A percentile compares a stretch with the other conserved stretches of the same genome.
phyloP scores from a whole-genome alignment of 768 basidiomycete genomes.

The Symmetrospora coprosmae region DNA sequence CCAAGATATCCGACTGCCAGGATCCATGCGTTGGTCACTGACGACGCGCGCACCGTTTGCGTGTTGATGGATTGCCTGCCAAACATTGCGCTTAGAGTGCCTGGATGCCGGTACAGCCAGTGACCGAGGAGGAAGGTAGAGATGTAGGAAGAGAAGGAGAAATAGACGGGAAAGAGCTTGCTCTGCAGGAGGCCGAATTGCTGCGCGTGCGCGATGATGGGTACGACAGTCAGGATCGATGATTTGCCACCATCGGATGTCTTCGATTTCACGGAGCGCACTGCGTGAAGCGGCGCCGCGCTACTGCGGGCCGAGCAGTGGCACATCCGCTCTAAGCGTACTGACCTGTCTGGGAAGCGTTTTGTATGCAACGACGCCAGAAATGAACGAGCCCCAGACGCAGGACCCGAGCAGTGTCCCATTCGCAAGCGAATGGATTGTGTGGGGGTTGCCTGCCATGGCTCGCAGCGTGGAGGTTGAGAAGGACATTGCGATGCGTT shows the following conservation, averaged over 20 bases:
- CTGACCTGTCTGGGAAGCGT: conserved; percentile 23
- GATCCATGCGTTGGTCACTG: conserved; percentile 14
- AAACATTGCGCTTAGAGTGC: conserved; percentile 5
- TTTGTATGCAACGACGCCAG: conserved; percentile 23
- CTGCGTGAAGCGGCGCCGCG: too few relatives aligned
- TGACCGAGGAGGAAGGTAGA: neutral
- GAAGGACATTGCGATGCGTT: neutral
- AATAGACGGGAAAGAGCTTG: conserved; percentile 27
- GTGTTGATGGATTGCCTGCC: too few relatives aligned
- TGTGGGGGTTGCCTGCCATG: neutral
- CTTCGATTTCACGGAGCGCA: too few relatives aligned
- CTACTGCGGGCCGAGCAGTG: neutral
- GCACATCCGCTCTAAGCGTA: neutral
- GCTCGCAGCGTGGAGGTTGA: neutral
- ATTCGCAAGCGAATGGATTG: neutral
- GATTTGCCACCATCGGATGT: too few relatives aligned
- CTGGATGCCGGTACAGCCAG: conserved; percentile 14
- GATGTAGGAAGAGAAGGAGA: conserved; percentile 2
- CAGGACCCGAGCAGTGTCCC: conserved; percentile 1
- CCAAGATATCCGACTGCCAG: conserved; percentile 10
- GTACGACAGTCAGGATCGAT: too few relatives aligned
- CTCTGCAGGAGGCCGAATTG: conserved; percentile 29
- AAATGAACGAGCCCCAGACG: neutral
- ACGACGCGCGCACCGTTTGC: neutral
- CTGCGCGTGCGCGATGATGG: too few relatives aligned